Percentiles rank a stretch among this genome's conserved stretches.
Evolutionary conservation across 2,329 filamentous ascomycete species (phyloP).

Genomic region (Scopulariopsis brevicaulis): DNA sequence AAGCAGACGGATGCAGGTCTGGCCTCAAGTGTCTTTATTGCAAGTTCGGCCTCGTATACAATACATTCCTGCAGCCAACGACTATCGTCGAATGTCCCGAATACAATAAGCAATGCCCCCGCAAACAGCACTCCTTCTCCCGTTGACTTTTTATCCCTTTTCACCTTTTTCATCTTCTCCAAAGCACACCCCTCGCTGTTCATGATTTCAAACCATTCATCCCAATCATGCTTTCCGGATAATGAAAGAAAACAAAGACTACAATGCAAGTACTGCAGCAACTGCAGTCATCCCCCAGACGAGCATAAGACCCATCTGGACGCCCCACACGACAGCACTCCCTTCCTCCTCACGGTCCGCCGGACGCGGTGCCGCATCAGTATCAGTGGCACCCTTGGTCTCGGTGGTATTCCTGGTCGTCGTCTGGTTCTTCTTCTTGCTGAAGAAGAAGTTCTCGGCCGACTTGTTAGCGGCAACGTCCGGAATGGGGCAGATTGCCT

Average conservation of each 20-base stretch:
- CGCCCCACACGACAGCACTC: not conserved
- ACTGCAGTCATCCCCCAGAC: not conserved
- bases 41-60: not conserved
- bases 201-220: not conserved
- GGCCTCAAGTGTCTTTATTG: not conserved
- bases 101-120: not conserved
- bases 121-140: not conserved
- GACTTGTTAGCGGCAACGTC: constrained; percentile 21
- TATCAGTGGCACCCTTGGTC: not conserved
- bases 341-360: not conserved
- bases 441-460: constrained; percentile 36
- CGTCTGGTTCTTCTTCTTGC: constrained; percentile 19
- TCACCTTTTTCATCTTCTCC: not conserved
- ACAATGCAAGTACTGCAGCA: not conserved
- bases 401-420: constrained; percentile 29
- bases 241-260: not conserved
- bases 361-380: not conserved
- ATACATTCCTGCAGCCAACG: not conserved
- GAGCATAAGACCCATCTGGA: not conserved
- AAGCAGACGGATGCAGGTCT: not conserved
- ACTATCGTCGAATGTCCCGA: not conserved
- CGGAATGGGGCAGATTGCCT: constrained; percentile 38
- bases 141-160: not conserved
- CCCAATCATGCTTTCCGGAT: not conserved
- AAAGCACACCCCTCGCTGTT: not conserved